Conservation (phyloP, 2,329 filamentous ascomycete genomes). For the Cadophora malorum region DNA sequence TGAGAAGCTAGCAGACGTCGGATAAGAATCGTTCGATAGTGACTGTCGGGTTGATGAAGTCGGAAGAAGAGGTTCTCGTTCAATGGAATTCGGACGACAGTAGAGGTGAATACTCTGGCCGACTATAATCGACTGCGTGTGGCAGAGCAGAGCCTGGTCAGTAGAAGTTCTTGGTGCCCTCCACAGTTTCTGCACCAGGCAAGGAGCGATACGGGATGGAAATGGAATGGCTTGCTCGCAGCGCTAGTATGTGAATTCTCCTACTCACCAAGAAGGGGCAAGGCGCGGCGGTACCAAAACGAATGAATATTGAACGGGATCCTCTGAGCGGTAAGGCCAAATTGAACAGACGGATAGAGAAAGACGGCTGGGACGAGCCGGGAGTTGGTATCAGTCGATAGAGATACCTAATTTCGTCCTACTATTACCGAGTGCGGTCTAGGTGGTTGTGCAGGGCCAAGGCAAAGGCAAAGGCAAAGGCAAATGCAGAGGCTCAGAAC, state of each 20-base stretch:
- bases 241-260: not conserved
- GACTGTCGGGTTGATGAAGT: not conserved
- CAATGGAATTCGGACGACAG: not conserved
- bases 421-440: not conserved
- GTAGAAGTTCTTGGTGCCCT: slow-evolving; percentile 1
- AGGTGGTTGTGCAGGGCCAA: not conserved
- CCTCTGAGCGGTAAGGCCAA: not conserved
- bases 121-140: not conserved
- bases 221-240: not conserved
- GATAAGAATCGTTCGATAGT: not conserved
- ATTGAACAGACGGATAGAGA: not conserved
- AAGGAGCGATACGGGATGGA: slow-evolving; percentile 11
- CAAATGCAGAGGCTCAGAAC: not conserved
- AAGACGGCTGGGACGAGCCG: not conserved
- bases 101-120: not conserved
- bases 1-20: not conserved
- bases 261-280: slow-evolving; percentile 1
- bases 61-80: not conserved
- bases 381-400: not conserved
- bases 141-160: slow-evolving; percentile 8
- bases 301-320: slow-evolving; percentile 8
- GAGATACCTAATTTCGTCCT: not conserved
- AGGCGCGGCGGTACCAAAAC: not conserved
- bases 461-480: too few relatives aligned
- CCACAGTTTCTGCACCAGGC: not conserved